A percentile compares a stretch with the other conserved stretches of the same genome.
These are phyloP conservation scores for Leucocoprinus sp. DNA, from an alignment of 768 basidiomycete genomes.

Conservation along the genomic window DNA sequence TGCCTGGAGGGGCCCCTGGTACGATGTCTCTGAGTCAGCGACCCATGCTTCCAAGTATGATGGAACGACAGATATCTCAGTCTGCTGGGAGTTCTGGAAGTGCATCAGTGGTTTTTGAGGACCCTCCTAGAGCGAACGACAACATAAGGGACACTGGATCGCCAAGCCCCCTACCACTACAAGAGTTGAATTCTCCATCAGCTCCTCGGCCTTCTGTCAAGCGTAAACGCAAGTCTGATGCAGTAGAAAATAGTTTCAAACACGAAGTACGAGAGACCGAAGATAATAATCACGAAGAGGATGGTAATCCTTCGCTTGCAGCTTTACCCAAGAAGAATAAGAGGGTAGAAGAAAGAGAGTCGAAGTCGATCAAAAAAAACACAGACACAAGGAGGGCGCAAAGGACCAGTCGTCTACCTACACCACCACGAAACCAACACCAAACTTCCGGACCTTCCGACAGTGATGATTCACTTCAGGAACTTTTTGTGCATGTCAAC, in stretches of 20 bases:
- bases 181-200: neutral
- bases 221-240: conserved; percentile 7
- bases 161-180: neutral
- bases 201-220: neutral
- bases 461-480: neutral
- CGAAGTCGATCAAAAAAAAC: too few species aligned
- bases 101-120: conserved; percentile 1
- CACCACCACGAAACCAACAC: conserved; percentile 4
- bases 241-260: neutral
- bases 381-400: neutral
- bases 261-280: neutral
- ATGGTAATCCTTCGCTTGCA: neutral
- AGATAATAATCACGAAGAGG: neutral
- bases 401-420: neutral
- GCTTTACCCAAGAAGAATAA: neutral
- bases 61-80: neutral
- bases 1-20: too few species aligned
- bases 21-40: conserved; percentile 12
- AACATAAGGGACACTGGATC: conserved; percentile 6
- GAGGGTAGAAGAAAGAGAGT: neutral
- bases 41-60: conserved; percentile 8
- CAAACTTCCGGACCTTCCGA: conserved; percentile 1
- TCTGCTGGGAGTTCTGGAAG: conserved; percentile 7
- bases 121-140: neutral
- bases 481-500: conserved; percentile 9